Percentiles rank a stretch among this genome's conserved stretches.
Evolutionary conservation across 1,284 basidiomycete species (phyloP).

Genomic region (Rhodotorula sp.): DNA sequence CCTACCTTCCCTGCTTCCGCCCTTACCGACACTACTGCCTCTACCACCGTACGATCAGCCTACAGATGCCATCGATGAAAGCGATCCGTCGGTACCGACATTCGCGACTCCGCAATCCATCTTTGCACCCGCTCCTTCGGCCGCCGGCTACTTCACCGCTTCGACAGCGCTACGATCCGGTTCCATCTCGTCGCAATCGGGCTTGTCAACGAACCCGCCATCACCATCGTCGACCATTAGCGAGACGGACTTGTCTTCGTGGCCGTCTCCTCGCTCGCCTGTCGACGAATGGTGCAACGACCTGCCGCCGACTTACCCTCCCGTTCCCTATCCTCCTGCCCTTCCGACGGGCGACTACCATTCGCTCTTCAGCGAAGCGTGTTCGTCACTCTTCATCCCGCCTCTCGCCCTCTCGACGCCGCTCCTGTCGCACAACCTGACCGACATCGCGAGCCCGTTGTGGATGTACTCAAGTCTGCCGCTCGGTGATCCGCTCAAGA

Average conservation of each 20-base stretch:
- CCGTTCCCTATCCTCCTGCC: constrained; percentile 11
- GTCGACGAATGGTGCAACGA: neutral
- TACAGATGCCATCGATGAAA: neutral
- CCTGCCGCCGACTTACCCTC: constrained; percentile 7
- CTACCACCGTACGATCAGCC: neutral
- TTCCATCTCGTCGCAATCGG: neutral
- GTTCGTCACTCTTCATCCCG: neutral
- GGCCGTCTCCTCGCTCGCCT: constrained; percentile 11
- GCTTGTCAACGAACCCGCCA: neutral
- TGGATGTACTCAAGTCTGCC: neutral
- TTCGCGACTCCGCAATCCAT: neutral
- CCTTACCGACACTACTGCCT: neutral
- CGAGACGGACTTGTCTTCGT: constrained; percentile 7
- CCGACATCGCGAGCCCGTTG: neutral
- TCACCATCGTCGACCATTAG: neutral
- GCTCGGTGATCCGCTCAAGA: neutral
- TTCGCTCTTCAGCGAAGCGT: constrained; percentile 1
- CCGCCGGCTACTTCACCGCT: neutral
- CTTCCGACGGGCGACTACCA: neutral
- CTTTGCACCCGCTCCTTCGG: neutral
- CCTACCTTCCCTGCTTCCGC: constrained; percentile 4
- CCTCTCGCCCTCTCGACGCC: neutral
- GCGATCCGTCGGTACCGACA: neutral
- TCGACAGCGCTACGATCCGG: neutral
- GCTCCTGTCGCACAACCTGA: neutral